A percentile compares a stretch with the other conserved stretches of the same genome.
Conservation (phyloP, 1,139 yeast species). For the Magnusiomyces ingens region DNA sequence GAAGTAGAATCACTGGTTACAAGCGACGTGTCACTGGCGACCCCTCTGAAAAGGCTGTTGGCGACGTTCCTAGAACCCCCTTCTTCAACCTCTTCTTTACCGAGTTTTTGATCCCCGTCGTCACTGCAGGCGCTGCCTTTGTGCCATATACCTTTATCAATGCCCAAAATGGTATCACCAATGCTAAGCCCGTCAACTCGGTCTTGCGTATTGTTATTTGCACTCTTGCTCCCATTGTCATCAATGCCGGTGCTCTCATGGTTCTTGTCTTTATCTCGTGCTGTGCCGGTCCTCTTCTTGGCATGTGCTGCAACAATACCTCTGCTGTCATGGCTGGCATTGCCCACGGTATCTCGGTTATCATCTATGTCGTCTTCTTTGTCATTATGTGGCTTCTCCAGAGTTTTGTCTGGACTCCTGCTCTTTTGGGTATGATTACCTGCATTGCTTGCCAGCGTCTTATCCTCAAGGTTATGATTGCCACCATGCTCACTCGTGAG, state of each 20-base stretch:
- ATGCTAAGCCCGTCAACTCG: conserved; percentile 61
- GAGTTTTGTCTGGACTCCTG: conserved; percentile 82
- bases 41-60: conserved; percentile 86
- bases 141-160: conserved; percentile 89
- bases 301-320: conserved; percentile 94
- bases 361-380: conserved; percentile 78
- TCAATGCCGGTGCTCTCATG: conserved; percentile 64
- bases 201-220: conserved; percentile 79
- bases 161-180: conserved; percentile 90
- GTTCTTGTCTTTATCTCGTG: conserved; percentile 79
- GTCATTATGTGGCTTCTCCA: conserved; percentile 96
- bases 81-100: conserved; percentile 80
- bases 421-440: conserved; percentile 80
- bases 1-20: conserved; percentile 98
- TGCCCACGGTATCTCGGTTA: conserved; percentile 87
- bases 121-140: conserved; percentile 87
- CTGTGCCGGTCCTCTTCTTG: conserved; percentile 94
- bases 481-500: conserved; percentile 82
- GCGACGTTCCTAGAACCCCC: conserved; percentile 93
- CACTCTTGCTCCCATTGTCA: conserved; percentile 84
- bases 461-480: conserved; percentile 77
- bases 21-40: conserved; percentile 84
- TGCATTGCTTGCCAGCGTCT: conserved; percentile 84
- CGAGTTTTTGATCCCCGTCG: conserved; percentile 75
- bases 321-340: conserved; percentile 96